Evolutionary conservation across 352 stramenopile species (phyloP).

Genomic region (Globisporangium uncinulatum): DNA sequence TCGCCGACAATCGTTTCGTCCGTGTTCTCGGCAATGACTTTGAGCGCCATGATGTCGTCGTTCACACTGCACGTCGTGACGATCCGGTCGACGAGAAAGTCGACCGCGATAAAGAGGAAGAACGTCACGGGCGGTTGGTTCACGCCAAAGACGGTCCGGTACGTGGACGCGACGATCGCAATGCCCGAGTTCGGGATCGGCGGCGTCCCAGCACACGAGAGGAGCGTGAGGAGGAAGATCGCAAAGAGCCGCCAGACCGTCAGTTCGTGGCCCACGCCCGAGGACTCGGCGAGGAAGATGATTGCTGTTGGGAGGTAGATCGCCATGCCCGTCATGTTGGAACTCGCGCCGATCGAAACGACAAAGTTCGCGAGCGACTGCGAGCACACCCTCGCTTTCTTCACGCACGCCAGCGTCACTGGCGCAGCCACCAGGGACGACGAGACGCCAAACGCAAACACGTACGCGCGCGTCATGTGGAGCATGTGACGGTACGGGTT

Average conservation of each 20-base stretch:
- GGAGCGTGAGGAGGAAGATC: constrained; percentile 50
- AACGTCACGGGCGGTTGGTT: constrained; percentile 44
- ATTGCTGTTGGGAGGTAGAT: constrained; percentile 62
- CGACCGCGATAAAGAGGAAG: constrained; percentile 47
- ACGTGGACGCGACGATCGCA: constrained; percentile 57
- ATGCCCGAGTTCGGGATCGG: constrained; percentile 46
- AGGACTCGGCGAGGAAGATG: constrained; percentile 57
- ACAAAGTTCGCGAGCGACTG: constrained; percentile 73
- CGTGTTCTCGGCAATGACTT: constrained; percentile 67
- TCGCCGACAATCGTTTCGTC: constrained; percentile 60
- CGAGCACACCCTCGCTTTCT: constrained; percentile 55
- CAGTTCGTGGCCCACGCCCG: constrained; percentile 45
- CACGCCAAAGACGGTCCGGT: constrained; percentile 52
- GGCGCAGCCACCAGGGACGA: constrained; percentile 65
- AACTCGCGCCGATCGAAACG: constrained; percentile 58
- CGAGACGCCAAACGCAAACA: constrained; percentile 57
- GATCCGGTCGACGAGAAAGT: constrained; percentile 65
- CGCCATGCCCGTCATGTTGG: constrained; percentile 48
- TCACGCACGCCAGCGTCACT: constrained; percentile 55
- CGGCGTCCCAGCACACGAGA: constrained; percentile 43
- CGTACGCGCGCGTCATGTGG: constrained; percentile 56
- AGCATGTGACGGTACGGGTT: constrained; percentile 71
- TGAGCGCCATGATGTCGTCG: constrained; percentile 74
- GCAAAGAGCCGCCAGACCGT: constrained; percentile 34
- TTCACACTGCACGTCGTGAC: constrained; percentile 69